Percentiles rank a stretch among this genome's conserved stretches.
phyloP scores from a whole-genome alignment of 495 filamentous ascomycete genomes.

The Penicillium cosmopolitanum region DNA sequence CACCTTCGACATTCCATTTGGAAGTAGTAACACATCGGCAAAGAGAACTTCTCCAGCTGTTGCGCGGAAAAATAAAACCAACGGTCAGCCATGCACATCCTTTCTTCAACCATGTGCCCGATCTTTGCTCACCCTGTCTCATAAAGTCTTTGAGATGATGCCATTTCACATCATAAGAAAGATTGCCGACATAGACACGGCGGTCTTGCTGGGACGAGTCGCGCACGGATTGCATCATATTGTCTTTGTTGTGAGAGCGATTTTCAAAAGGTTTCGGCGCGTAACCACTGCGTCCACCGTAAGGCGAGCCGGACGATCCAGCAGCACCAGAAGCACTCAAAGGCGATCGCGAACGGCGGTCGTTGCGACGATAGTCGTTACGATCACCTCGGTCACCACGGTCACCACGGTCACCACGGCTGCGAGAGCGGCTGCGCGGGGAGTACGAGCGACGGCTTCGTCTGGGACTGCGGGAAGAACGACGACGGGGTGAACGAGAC shows the following conservation, averaged over 20 bases:
- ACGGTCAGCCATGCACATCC: conserved; percentile 27
- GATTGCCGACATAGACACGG: conserved; percentile 98
- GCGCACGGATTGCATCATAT: conserved; percentile 91
- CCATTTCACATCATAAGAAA: conserved; percentile 99
- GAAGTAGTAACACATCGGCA: conserved; percentile 99
- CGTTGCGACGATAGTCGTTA: conserved; percentile 82
- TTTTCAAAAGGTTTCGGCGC: conserved; percentile 81
- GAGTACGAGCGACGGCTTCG: conserved; percentile 86
- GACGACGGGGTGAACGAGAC: conserved; percentile 89
- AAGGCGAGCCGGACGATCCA: conserved; percentile 64
- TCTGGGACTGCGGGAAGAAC: conserved; percentile 72
- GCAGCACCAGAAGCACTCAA: conserved; percentile 76
- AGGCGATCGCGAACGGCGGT: conserved; percentile 81
- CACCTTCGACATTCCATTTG: conserved; percentile 99
- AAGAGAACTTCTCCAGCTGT: conserved; percentile 98
- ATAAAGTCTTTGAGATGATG: conserved; percentile 99
- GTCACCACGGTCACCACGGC: conserved; percentile 68
- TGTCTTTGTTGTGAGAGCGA: conserved; percentile 80
- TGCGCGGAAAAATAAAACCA: conserved; percentile 25
- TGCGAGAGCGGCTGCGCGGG: conserved; percentile 89
- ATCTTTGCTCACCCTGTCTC: conserved; percentile 83
- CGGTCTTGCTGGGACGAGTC: conserved; percentile 98
- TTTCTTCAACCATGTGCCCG: not conserved
- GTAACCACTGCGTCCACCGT: conserved; percentile 59
- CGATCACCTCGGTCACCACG: conserved; percentile 73